Evolutionary conservation across 768 basidiomycete species (phyloP), one percentile per base, ranked within the genome.

Genomic region (Phylloporus sp.): DNA sequence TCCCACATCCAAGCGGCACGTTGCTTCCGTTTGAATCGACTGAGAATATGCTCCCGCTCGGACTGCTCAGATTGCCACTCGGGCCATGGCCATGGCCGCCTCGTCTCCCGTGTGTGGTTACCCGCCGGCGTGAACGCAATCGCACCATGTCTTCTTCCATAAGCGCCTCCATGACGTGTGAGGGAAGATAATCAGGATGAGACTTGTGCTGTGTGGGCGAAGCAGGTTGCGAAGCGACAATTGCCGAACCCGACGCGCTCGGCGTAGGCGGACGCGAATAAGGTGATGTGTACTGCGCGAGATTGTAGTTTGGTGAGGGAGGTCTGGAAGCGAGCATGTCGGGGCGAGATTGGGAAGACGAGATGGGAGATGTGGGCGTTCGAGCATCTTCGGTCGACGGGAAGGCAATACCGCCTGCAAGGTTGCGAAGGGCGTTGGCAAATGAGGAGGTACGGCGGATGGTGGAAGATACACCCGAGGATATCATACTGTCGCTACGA

Each of bases 111-210:
- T 78, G 68, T n/a, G 57, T 45, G 20, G 62, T 52, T 2, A 68
- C 55, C 31, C 72, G 71, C 5, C 86, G 71, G 20, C 90, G 77
- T 26, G 89, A 84, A 18, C 84, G 72, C 29, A 97, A 61, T 5
- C 95, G 80, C 50, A 95, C 90, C 86, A 95, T 90, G 58, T 98
- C 95, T 60, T 95, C 92, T 58, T 91, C 90, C 64, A 92, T 88
- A 23, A 98, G 71, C 0, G 86, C 86, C 52, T 90, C 86, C 71
- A 96, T 88, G 18, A 92, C 88, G 55, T 88, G 78, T 11, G 80
- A 84, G 3, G 90, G 81, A 31, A 75, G 59, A 59, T 86, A 91
- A 43, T 82, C 79, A 34, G 71, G 70, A 1, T 71, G 67, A 1
- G 67, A 48, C 24, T 64, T 69, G 22, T 66, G 55, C 3, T 58